Percentiles rank a stretch among this genome's conserved stretches.
These are phyloP conservation scores for Solanum aculeatissimum DNA, from an alignment of 305 asterid species.

Conservation along the genomic window DNA sequence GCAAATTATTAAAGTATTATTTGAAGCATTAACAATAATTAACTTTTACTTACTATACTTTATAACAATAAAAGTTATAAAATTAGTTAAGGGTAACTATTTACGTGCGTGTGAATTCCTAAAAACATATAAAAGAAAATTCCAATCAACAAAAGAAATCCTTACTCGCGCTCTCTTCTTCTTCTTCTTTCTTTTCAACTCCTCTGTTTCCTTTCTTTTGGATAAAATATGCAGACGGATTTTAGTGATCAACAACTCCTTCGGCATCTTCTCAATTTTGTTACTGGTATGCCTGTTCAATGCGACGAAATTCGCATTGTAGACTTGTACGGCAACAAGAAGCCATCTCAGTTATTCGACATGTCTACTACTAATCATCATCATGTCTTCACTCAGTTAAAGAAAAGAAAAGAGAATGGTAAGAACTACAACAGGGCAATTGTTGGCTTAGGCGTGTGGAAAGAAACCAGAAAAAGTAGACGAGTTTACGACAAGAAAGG, in stretches of 20 bases:
- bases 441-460: not conserved
- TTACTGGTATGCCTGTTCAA: not conserved
- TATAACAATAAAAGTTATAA: not conserved
- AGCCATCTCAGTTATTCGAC: not conserved
- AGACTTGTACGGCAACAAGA: not conserved
- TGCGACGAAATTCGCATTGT: not conserved
- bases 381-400: not conserved
- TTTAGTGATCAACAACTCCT: not conserved
- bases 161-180: not conserved
- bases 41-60: not conserved
- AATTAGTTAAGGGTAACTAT: not conserved
- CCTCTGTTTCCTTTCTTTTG: not conserved
- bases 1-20: not conserved
- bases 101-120: not conserved
- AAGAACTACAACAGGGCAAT: not conserved
- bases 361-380: not conserved
- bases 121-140: no score
- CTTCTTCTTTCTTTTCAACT: not conserved
- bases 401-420: not conserved
- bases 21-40: not conserved
- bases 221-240: not conserved
- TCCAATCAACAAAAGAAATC: not conserved
- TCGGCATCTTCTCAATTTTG: not conserved
- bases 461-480: not conserved
- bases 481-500: not conserved